Evolutionary conservation across 192 early-diverging fungal species (phyloP).

Genomic region (Coemansia sp.): DNA sequence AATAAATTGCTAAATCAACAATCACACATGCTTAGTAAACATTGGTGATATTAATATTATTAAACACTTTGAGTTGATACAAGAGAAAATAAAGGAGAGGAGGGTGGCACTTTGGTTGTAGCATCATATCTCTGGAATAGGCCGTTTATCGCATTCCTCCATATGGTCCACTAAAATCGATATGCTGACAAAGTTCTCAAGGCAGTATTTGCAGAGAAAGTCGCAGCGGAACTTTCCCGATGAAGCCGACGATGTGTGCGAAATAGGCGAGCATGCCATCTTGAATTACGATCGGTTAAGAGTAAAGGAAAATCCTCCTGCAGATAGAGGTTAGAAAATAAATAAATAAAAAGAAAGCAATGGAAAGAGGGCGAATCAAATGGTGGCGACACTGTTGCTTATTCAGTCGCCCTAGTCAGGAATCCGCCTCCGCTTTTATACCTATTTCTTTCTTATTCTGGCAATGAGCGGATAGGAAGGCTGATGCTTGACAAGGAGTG

Average conservation of each 20-base stretch:
- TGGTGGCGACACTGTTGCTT: neutral
- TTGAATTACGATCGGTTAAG: neutral
- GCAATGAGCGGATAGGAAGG: neutral
- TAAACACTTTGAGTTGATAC: slow-evolving; percentile 12
- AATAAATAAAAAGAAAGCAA: neutral
- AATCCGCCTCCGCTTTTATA: slow-evolving; percentile 7
- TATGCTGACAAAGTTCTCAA: slow-evolving; percentile 25
- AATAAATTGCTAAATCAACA: neutral
- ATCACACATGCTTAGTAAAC: neutral
- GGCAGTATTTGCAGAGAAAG: slow-evolving; percentile 37
- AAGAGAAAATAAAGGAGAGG: neutral
- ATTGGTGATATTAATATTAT: slow-evolving; percentile 12
- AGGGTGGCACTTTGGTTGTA: neutral
- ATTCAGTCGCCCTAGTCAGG: neutral
- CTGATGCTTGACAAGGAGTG: neutral
- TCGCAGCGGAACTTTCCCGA: slow-evolving; percentile 39
- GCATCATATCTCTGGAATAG: neutral
- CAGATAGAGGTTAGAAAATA: slow-evolving; percentile 4
- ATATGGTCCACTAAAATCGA: slow-evolving; percentile 33
- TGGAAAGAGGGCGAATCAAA: neutral
- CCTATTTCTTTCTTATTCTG: neutral
- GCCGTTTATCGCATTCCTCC: slow-evolving; percentile 20
- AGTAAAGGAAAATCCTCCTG: neutral
- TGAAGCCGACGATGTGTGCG: slow-evolving; percentile 23
- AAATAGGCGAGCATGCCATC: slow-evolving; percentile 39